phyloP scores from a whole-genome alignment of 768 basidiomycete genomes.

The Vararia minispora region DNA sequence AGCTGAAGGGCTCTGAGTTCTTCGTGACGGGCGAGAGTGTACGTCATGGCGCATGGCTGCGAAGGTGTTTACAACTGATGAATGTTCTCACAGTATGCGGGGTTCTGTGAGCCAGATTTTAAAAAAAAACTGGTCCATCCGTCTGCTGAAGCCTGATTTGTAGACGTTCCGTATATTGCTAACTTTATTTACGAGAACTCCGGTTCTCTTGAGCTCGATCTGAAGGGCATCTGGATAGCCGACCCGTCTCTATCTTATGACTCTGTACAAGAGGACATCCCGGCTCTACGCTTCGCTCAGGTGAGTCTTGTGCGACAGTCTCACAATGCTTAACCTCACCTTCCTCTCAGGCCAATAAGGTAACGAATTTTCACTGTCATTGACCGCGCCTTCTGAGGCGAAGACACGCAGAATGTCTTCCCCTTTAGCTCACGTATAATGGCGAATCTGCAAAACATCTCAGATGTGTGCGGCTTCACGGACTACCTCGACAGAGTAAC shows the following conservation, averaged over 20 bases:
- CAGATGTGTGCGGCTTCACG: conserved; percentile 24
- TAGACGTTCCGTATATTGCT: conserved; percentile 22
- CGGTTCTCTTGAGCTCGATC: conserved; percentile 32
- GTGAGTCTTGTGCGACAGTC: conserved; percentile 3
- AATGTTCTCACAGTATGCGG: conserved; percentile 19
- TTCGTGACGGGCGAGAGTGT: conserved; percentile 67
- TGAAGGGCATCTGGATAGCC: conserved; percentile 62
- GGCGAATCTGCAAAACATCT: conserved; percentile 29
- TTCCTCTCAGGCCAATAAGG: too few species aligned
- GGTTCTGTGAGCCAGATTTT: conserved; percentile 20
- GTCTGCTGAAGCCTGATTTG: conserved; percentile 18
- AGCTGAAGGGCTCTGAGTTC: conserved; percentile 61
- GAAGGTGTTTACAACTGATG: neutral
- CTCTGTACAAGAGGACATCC: conserved; percentile 59
- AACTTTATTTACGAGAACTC: conserved; percentile 58
- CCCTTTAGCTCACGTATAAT: conserved; percentile 47
- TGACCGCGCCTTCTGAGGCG: too few species aligned
- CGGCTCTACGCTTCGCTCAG: conserved; percentile 57
- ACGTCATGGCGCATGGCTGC: conserved; percentile 17
- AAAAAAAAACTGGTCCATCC: conserved; percentile 1
- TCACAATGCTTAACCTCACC: neutral
- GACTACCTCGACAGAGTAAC: conserved; percentile 24
- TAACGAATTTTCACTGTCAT: too few species aligned
- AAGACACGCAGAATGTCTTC: conserved; percentile 48
- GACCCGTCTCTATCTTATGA: conserved; percentile 51